These are phyloP conservation scores for Dryadomyces sulphureus DNA, from an alignment of 2,329 filamentous ascomycete genomes.

Conservation along the genomic window DNA sequence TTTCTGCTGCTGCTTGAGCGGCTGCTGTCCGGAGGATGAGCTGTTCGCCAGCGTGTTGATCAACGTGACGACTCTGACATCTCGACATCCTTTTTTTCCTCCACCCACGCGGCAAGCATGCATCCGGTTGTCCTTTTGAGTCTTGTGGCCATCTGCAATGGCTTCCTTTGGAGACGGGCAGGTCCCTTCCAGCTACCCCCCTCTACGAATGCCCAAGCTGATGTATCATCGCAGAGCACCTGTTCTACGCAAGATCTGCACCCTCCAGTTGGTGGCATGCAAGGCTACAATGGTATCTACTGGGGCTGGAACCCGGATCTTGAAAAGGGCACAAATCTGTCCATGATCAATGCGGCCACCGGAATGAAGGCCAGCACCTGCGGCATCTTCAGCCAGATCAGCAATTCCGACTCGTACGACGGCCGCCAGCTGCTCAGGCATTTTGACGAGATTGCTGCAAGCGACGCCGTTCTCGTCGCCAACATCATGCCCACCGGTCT, in stretches of 20 bases:
- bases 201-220: no score
- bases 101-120: neutral
- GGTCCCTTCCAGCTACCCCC: neutral
- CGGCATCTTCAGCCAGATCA: constrained; percentile 1
- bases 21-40: no score
- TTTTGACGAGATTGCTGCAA: neutral
- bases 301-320: constrained; percentile 1
- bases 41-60: no score
- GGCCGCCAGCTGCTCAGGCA: neutral
- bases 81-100: no score
- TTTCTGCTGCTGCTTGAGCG: no score
- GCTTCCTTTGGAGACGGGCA: neutral
- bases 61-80: no score
- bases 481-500: constrained; percentile 1
- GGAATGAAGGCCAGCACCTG: neutral
- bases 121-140: neutral
- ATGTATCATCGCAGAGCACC: neutral
- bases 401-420: neutral
- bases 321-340: neutral
- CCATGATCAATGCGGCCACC: neutral
- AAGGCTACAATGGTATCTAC: constrained; percentile 1
- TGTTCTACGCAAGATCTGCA: neutral
- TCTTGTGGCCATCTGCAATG: neutral
- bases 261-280: neutral
- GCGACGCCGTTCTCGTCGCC: neutral